These are phyloP conservation scores for Candolleomyces eurysporus DNA, from an alignment of 768 basidiomycete genomes.

Conservation along the genomic window DNA sequence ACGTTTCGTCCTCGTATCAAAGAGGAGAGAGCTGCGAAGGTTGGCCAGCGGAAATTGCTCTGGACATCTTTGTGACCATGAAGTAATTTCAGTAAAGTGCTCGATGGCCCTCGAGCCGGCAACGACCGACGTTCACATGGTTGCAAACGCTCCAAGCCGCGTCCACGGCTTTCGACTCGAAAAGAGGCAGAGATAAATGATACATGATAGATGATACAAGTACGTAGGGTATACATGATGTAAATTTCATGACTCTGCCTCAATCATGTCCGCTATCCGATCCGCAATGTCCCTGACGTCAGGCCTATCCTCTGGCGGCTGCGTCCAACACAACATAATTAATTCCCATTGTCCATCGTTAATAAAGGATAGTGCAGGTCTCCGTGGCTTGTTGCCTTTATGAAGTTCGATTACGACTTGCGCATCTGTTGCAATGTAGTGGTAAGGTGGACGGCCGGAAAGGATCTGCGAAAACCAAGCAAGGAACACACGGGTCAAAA, in stretches of 20 bases:
- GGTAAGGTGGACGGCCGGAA: slow-evolving; percentile 37
- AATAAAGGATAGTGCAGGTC: slow-evolving; percentile 36
- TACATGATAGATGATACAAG: neutral
- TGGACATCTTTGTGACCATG: no score
- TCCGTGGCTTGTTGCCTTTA: slow-evolving; percentile 37
- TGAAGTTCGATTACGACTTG: slow-evolving; percentile 42
- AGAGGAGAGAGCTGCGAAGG: no score
- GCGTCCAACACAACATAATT: slow-evolving; percentile 35
- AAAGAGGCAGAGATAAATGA: neutral
- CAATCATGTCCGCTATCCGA: no score
- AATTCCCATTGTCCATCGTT: slow-evolving; percentile 35
- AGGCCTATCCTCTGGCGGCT: slow-evolving; percentile 30
- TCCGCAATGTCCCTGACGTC: slow-evolving; percentile 17
- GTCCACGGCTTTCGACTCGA: neutral
- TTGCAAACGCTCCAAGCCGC: slow-evolving; percentile 16
- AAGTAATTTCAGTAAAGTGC: no score
- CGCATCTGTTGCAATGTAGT: slow-evolving; percentile 35
- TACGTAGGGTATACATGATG: slow-evolving; percentile 1
- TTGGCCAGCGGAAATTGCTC: no score
- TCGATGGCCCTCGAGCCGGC: no score
- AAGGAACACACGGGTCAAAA: no score
- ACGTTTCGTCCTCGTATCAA: no score
- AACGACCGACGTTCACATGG: no score
- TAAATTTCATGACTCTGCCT: slow-evolving; percentile 10
- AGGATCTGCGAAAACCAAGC: slow-evolving; percentile 25